Conservation (phyloP, 208 protist species). For the Leishmania turanica region DNA sequence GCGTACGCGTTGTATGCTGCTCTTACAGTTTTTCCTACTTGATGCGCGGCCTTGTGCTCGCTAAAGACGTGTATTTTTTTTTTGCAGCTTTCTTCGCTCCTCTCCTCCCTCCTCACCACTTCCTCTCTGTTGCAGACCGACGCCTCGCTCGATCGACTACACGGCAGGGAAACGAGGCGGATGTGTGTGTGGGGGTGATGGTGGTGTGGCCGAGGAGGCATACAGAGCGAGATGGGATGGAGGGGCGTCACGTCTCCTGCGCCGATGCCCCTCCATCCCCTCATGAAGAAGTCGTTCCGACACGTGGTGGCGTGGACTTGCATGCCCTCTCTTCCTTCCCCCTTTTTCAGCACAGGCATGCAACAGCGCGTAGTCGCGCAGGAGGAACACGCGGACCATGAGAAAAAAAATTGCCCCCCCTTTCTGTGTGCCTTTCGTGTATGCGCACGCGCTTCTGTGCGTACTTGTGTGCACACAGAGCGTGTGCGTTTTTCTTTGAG, state of each 20-base stretch:
- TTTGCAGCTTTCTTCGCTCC: neutral
- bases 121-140: neutral
- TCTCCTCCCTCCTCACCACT: neutral
- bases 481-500: neutral
- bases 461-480: neutral
- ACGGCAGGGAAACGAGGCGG: neutral
- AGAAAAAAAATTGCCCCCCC: neutral
- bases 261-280: neutral
- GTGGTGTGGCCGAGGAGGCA: neutral
- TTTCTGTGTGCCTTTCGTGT: neutral
- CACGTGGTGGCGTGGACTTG: neutral
- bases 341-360: neutral
- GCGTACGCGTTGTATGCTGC: neutral
- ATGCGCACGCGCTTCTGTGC: neutral
- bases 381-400: neutral
- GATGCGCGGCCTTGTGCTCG: neutral
- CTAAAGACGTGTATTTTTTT: neutral
- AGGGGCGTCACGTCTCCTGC: neutral
- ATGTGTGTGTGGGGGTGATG: neutral
- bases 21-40: neutral
- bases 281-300: neutral
- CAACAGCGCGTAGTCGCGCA: neutral
- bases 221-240: neutral
- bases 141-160: neutral
- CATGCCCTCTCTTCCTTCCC: neutral